Percentiles rank a stretch among this genome's conserved stretches.
These are phyloP conservation scores for Arthromyces matolae DNA, from an alignment of 768 basidiomycete species.

Conservation along the genomic window DNA sequence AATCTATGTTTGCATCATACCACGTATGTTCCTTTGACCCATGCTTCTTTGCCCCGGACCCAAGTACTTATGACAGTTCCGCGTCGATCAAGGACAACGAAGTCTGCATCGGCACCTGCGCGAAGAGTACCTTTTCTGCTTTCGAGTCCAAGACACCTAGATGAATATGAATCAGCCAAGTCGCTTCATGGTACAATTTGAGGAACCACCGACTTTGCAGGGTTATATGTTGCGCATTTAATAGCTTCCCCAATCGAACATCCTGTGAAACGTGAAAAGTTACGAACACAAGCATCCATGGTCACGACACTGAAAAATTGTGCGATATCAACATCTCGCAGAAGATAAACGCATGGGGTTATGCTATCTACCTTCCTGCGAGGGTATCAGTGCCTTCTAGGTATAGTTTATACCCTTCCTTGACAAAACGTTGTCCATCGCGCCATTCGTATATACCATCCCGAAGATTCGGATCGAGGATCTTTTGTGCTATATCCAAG, in stretches of 20 bases:
- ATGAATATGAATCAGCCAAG: conserved; percentile 1
- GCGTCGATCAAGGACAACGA: conserved; percentile 67
- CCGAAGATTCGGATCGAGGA: conserved; percentile 77
- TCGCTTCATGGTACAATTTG: neutral
- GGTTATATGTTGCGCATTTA: conserved; percentile 81
- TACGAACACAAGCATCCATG: conserved; percentile 80
- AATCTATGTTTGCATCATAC: no score
- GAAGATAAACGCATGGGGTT: neutral
- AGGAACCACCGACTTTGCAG: conserved; percentile 56
- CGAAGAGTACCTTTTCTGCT: conserved; percentile 76
- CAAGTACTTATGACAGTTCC: conserved; percentile 70
- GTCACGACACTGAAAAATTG: conserved; percentile 60
- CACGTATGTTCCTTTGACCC: conserved; percentile 41
- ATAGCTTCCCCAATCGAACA: conserved; percentile 82
- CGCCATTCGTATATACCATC: conserved; percentile 90
- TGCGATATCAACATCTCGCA: conserved; percentile 1
- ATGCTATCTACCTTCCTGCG: conserved; percentile 67
- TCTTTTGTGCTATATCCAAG: conserved; percentile 72
- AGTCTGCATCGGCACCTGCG: conserved; percentile 82
- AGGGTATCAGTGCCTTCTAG: conserved; percentile 85
- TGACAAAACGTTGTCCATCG: conserved; percentile 74
- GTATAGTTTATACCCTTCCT: conserved; percentile 76
- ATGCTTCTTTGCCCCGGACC: conserved; percentile 74
- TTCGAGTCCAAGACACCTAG: conserved; percentile 74
- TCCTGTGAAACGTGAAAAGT: conserved; percentile 80